Evolutionary conservation across 257 asterid genomes (phyloP).

Genomic region (Lantana camara): DNA sequence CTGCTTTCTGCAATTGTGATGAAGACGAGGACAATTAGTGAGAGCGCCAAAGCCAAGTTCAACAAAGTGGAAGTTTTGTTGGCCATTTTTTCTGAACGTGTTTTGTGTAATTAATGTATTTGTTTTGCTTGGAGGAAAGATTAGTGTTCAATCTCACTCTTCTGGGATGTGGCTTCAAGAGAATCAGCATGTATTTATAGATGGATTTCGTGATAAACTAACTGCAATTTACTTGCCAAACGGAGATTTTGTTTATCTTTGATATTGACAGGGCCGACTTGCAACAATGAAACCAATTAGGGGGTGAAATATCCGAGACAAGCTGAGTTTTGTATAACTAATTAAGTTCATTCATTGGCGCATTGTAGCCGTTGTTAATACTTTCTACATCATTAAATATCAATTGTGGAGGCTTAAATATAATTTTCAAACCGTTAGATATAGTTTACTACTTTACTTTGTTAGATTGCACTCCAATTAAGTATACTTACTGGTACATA

Average conservation of each 20-base stretch:
- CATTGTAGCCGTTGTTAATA: too few relatives aligned
- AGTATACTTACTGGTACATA: too few relatives aligned
- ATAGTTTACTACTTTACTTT: too few relatives aligned
- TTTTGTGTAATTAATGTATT: too few relatives aligned
- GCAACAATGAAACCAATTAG: conserved; percentile 5
- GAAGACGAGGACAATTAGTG: conserved; percentile 29
- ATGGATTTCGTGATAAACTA: not conserved
- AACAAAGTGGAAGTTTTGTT: conserved; percentile 26
- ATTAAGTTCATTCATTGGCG: not conserved
- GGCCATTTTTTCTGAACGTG: conserved; percentile 36
- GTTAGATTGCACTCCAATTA: too few relatives aligned
- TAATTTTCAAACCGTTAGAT: too few relatives aligned
- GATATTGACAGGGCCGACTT: conserved; percentile 9
- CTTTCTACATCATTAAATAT: too few relatives aligned
- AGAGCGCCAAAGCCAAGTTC: conserved; percentile 19
- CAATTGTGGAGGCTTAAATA: too few relatives aligned
- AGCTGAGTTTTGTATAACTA: not conserved
- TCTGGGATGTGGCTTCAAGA: not conserved
- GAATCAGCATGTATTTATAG: conserved; percentile 2
- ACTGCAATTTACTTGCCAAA: not conserved
- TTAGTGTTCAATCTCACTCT: not conserved
- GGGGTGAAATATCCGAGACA: not conserved
- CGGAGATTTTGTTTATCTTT: not conserved
- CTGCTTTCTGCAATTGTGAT: conserved; percentile 28
- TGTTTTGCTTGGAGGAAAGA: not conserved